A percentile compares a stretch with the other conserved stretches of the same genome.
phyloP scores from a whole-genome alignment of 306 rosid species.

The Lotus japonicus region DNA sequence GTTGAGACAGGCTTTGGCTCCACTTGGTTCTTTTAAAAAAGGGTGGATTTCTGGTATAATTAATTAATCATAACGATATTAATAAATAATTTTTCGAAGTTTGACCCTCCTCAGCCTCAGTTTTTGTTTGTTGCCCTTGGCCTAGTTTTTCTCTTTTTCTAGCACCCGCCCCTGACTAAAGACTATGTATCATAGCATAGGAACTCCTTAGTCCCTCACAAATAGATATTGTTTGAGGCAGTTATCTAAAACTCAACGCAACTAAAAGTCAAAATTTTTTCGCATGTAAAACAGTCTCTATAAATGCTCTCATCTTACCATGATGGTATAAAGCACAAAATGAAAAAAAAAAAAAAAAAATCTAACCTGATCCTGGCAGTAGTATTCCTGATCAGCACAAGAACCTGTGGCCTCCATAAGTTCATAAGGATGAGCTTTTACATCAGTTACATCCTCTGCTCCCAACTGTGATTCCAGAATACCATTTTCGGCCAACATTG shows the following conservation, averaged over 20 bases:
- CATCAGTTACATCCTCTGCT: constrained; percentile 28
- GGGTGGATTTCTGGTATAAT: neutral
- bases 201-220: neutral
- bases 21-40: neutral
- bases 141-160: too few relatives aligned
- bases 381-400: constrained; percentile 41
- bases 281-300: neutral
- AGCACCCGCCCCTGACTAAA: neutral
- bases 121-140: neutral
- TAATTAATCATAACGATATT: too few relatives aligned
- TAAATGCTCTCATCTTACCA: constrained; percentile 1
- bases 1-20: neutral
- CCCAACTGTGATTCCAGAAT: constrained; percentile 39
- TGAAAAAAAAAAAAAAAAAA: neutral
- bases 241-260: neutral
- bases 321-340: neutral
- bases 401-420: constrained; percentile 37
- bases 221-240: neutral
- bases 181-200: neutral
- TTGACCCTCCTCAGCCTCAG: neutral
- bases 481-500: constrained; percentile 75
- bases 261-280: neutral
- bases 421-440: constrained; percentile 30
- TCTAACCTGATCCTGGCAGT: constrained; percentile 41
- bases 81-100: neutral